A percentile compares a stretch with the other conserved stretches of the same genome.
Evolutionary conservation across 176 grass and related monocot species (phyloP).

Genomic region (Stipa capillata): DNA sequence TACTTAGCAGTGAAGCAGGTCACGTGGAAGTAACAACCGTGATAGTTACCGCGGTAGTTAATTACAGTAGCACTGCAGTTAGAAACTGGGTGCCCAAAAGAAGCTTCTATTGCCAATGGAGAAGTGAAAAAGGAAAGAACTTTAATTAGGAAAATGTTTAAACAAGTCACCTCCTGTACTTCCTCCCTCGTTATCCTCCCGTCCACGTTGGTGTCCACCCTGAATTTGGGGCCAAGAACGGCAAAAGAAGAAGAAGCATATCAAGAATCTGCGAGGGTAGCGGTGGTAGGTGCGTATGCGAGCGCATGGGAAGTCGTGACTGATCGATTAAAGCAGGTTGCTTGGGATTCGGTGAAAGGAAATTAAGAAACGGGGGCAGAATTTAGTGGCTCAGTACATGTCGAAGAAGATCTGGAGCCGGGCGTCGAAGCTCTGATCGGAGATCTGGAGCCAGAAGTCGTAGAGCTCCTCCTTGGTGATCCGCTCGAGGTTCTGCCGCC

Average conservation of each 20-base stretch:
- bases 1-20: too few relatives aligned
- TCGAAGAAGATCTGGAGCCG: conserved; percentile 99
- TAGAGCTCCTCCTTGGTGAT: conserved; percentile 93
- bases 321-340: conserved; percentile 1
- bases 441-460: conserved; percentile 99
- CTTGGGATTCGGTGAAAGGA: conserved; percentile 13
- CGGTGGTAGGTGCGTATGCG: not conserved
- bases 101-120: conserved; percentile 25
- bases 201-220: conserved; percentile 99
- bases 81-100: not conserved
- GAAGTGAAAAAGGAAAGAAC: not conserved
- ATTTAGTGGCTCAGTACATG: conserved; percentile 46
- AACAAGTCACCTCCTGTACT: conserved; percentile 91
- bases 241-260: conserved; percentile 1
- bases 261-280: not conserved
- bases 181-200: conserved; percentile 96
- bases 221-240: conserved; percentile 46
- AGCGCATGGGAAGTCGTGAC: not conserved
- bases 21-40: conserved; percentile 19
- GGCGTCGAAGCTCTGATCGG: conserved; percentile 99
- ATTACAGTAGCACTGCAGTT: not conserved
- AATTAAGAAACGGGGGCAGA: not conserved
- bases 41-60: not conserved
- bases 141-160: not conserved
- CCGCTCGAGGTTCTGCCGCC: conserved; percentile 72